A percentile compares a stretch with the other conserved stretches of the same genome.
Evolutionary conservation across 495 filamentous ascomycete genomes (phyloP).

Genomic region (Aspergillus taichungensis): DNA sequence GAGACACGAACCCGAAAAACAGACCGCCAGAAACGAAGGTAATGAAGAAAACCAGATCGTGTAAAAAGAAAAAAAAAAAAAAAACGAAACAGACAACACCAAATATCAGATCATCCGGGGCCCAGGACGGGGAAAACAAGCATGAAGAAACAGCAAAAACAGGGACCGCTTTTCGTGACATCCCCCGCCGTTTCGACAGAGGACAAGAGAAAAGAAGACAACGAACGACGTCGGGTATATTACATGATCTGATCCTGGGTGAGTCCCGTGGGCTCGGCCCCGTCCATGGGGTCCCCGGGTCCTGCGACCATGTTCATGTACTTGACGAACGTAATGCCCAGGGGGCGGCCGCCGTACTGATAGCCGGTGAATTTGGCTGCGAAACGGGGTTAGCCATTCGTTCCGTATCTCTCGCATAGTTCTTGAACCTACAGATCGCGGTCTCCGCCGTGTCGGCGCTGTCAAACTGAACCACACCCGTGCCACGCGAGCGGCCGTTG

Average conservation of each 20-base stretch:
- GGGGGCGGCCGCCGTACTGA: conserved; percentile 90
- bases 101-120: not conserved
- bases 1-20: not conserved
- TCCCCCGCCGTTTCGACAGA: conserved; percentile 11
- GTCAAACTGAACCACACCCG: conserved; percentile 91
- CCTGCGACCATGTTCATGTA: conserved; percentile 59
- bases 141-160: not conserved
- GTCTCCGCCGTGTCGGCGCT: conserved; percentile 77
- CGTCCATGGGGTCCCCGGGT: conserved; percentile 71
- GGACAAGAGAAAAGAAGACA: not conserved
- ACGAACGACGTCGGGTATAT: conserved; percentile 10
- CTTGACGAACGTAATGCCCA: conserved; percentile 86
- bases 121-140: not conserved
- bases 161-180: conserved; percentile 1
- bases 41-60: conserved; percentile 4
- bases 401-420: too few species aligned
- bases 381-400: too few species aligned
- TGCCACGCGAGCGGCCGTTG: conserved; percentile 89
- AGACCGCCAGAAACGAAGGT: not conserved
- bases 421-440: conserved; percentile 56
- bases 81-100: conserved; percentile 3
- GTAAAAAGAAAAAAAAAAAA: conserved; percentile 3
- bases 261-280: conserved; percentile 58
- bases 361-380: conserved; percentile 92
- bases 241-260: conserved; percentile 99